Conservation (phyloP, 23 red algal genomes). For the Gracilariopsis chorda region DNA sequence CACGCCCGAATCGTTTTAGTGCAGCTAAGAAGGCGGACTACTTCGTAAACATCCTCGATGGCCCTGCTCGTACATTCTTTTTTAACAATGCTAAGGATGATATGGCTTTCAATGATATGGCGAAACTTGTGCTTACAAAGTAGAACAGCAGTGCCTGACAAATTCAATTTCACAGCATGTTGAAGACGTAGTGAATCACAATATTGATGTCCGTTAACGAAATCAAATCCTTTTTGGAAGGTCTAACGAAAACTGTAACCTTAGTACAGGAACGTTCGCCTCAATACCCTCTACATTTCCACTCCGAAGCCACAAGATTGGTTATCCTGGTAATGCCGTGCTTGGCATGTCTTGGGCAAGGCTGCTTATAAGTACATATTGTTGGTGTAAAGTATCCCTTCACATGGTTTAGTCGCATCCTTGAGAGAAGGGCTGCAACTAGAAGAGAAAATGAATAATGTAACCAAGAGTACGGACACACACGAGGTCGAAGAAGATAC, state of each 20-base stretch:
- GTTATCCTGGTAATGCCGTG: neutral
- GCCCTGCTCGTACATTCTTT: slow-evolving; percentile 16
- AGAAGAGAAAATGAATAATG: neutral
- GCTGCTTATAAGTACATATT: neutral
- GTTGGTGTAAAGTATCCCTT: neutral
- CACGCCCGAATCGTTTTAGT: too few relatives aligned
- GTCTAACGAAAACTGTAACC: neutral
- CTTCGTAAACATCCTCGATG: slow-evolving; percentile 31
- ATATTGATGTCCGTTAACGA: neutral
- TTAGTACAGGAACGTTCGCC: neutral
- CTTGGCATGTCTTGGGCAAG: neutral
- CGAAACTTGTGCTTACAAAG: neutral
- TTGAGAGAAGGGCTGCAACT: neutral
- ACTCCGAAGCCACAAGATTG: neutral
- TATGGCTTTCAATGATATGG: slow-evolving; percentile 9
- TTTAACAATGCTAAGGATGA: neutral
- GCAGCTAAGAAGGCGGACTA: neutral
- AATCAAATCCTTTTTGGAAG: neutral
- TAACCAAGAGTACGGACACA: neutral
- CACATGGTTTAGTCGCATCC: neutral
- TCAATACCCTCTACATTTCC: neutral
- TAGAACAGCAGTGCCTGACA: slow-evolving; percentile 8
- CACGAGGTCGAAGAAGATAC: neutral
- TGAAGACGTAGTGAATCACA: neutral
- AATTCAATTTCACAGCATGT: neutral